Base-by-base conservation (phyloP, 2,329 filamentous ascomycete species). In the Arthrobotrys conoides region DNA sequence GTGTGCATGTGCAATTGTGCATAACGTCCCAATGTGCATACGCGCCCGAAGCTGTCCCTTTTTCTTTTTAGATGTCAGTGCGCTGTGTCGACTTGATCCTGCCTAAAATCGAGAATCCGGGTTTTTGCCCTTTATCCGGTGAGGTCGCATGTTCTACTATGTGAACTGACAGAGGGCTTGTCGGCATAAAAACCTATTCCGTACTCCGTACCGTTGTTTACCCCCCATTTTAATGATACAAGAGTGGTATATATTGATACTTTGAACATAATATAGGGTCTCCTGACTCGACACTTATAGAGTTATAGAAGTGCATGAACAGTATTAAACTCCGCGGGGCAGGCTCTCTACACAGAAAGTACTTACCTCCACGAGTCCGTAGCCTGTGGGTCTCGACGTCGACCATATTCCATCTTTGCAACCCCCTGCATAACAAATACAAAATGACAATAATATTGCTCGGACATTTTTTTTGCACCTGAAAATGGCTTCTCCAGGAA, bases 61-160 rank as follows among this genome's bases (percentile, higher is more conserved):
- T 48, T 51, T 51, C 22, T 51, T 67, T 59, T 72, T 38, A 66
- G 6, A 67, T n/a, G 70, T 73, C 70, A 67, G 64, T 76, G 71
- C 55, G 33, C 53, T 10, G 24, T 73, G 48, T 59, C 70, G 70
- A 64, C 59, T 24, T n/a, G 27, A 61, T 51, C 49, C 46, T 38
- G 63, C 63, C 36, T 67, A 51, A 67, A 67, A 22, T 48, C 36
- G 33, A 61, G 20, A n/a, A 53, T 18, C 63, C 20, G 27, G 63
- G 30, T 49, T 67, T 38, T 38, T n/a, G 20, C 63, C 24, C 49
- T 65, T 67, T 67, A 67, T 24, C 63, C 63, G 63, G 63, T 38
- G 63, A 66, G 22, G n/a, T 59, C 33, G n/a, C 38, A 41, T 41
- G 2, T 41, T 41, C 27, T 30, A 30, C n/a, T n/a, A n/a, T n/a